Percentiles rank a stretch among this genome's conserved stretches.
phyloP scores from a whole-genome alignment of 805 yeast genomes.

The Starmerella bacillaris region DNA sequence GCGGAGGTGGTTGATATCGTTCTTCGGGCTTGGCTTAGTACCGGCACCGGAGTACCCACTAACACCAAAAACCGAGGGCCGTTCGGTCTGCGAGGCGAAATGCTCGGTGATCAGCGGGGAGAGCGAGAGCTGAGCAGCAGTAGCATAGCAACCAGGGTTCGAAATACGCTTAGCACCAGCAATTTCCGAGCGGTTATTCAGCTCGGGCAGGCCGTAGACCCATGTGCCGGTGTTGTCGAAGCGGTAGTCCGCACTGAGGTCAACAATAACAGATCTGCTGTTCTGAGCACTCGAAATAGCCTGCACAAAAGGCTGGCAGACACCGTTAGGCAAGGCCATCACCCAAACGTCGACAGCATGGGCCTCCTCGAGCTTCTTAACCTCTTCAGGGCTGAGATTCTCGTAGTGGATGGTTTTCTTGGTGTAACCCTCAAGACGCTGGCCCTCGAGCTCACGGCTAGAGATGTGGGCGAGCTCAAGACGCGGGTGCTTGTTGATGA shows the following conservation, averaged over 20 bases:
- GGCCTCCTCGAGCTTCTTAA: constrained; percentile 53
- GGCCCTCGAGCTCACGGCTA: constrained; percentile 83
- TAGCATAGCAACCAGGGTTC: constrained; percentile 99
- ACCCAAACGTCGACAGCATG: constrained; percentile 90
- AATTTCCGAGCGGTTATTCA: constrained; percentile 49
- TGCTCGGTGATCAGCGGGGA: constrained; percentile 44
- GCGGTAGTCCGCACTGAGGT: constrained; percentile 88
- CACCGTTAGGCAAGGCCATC: constrained; percentile 98
- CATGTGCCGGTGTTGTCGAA: constrained; percentile 78
- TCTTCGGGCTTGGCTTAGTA: constrained; percentile 93
- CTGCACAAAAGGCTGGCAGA: constrained; percentile 43
- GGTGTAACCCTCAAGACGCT: constrained; percentile 69
- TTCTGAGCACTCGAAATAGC: constrained; percentile 29
- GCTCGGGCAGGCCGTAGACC: constrained; percentile 91
- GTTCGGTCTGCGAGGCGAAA: constrained; percentile 39
- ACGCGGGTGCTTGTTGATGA: constrained; percentile 75
- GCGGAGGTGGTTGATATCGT: constrained; percentile 54
- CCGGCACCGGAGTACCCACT: constrained; percentile 99
- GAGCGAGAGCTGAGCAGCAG: constrained; percentile 87
- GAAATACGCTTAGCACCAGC: constrained; percentile 64
- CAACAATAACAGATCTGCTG: constrained; percentile 58
- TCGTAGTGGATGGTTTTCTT: constrained; percentile 66
- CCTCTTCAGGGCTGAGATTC: constrained; percentile 75
- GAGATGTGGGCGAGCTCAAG: constrained; percentile 85
- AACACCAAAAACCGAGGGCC: constrained; percentile 81